Evolutionary conservation across 2,329 filamentous ascomycete genomes (phyloP).

Genomic region (Aureobasidium melanogenum): DNA sequence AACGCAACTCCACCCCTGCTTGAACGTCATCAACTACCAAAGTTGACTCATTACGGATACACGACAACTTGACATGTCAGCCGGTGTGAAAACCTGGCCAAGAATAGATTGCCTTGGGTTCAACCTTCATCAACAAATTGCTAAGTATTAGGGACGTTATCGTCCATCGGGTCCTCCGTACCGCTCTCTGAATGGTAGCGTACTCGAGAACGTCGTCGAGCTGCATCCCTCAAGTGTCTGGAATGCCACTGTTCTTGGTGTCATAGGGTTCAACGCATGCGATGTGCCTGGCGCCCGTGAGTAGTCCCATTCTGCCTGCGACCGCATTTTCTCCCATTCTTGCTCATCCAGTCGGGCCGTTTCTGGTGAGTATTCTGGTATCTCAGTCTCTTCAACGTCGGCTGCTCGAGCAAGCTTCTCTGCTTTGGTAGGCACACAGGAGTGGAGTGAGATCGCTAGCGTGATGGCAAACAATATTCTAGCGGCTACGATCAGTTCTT

Average conservation of each 20-base stretch:
- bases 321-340: slow-evolving; percentile 49
- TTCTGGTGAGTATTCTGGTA: slow-evolving; percentile 17
- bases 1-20: background rate
- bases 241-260: slow-evolving; percentile 60
- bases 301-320: slow-evolving; percentile 26
- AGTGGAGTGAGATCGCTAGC: slow-evolving; percentile 51
- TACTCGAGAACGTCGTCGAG: slow-evolving; percentile 10
- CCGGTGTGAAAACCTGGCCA: background rate
- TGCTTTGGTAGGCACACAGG: slow-evolving; percentile 35
- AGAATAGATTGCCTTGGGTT: background rate
- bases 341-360: slow-evolving; percentile 35
- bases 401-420: slow-evolving; percentile 23
- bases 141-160: background rate
- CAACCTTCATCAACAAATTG: background rate
- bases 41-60: background rate
- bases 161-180: slow-evolving; percentile 16
- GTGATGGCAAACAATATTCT: slow-evolving; percentile 55
- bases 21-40: background rate
- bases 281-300: slow-evolving; percentile 39
- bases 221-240: slow-evolving; percentile 43
- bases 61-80: slow-evolving; percentile 5
- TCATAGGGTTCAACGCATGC: slow-evolving; percentile 38
- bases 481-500: background rate
- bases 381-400: slow-evolving; percentile 20
- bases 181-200: slow-evolving; percentile 23